These are phyloP conservation scores for Pestalotiopsis sp. DNA, from an alignment of 2,329 filamentous ascomycete genomes.

Conservation along the genomic window DNA sequence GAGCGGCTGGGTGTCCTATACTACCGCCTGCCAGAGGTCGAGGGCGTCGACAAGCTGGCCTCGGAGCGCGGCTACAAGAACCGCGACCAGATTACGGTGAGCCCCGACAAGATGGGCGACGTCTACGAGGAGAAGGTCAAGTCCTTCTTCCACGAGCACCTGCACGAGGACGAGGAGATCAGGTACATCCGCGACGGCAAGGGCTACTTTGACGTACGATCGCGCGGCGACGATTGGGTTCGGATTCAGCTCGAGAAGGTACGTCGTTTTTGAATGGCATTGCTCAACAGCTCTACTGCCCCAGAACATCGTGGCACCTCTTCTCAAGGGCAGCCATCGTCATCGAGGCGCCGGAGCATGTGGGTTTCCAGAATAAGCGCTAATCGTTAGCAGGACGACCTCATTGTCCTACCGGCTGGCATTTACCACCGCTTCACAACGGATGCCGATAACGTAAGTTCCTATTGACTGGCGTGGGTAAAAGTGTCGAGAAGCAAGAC, in stretches of 20 bases:
- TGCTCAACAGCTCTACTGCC: neutral
- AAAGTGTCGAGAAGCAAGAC: neutral
- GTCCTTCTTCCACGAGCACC: conserved; percentile 90
- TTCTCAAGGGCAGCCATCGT: neutral
- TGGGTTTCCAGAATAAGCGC: neutral
- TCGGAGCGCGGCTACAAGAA: conserved; percentile 83
- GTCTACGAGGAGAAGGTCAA: conserved; percentile 93
- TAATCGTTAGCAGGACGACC: conserved; percentile 57
- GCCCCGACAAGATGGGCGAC: conserved; percentile 81
- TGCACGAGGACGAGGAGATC: conserved; percentile 99
- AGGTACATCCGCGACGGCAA: conserved; percentile 86
- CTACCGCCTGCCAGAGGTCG: conserved; percentile 65
- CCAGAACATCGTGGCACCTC: neutral
- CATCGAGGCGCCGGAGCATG: neutral
- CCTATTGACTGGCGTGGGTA: neutral
- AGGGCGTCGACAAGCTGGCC: conserved; percentile 75
- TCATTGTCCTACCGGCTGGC: conserved; percentile 90
- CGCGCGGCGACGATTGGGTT: conserved; percentile 84
- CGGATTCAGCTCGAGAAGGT: conserved; percentile 81
- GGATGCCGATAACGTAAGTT: conserved; percentile 82
- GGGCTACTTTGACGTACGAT: conserved; percentile 92
- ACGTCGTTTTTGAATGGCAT: conserved; percentile 11
- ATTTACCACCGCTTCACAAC: conserved; percentile 99
- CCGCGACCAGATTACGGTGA: conserved; percentile 90
- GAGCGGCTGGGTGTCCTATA: conserved; percentile 79